Percentiles rank a stretch among this genome's conserved stretches.
Evolutionary conservation across 164 flowering plant species (phyloP).

Genomic region (Piper betle): DNA sequence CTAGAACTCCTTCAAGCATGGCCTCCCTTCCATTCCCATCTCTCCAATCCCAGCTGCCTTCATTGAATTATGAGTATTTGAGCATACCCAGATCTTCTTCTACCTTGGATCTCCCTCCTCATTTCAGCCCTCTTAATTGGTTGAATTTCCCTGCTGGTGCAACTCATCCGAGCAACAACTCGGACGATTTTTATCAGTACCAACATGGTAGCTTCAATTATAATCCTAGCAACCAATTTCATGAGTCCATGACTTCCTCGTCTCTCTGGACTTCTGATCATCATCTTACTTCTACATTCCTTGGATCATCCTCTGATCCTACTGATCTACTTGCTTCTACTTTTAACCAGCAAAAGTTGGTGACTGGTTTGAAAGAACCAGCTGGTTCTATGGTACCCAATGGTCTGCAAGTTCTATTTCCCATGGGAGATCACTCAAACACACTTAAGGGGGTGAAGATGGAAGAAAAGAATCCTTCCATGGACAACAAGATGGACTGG

Average conservation of each 20-base stretch:
- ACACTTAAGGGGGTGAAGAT: conserved; percentile 25
- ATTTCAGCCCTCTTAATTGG: conserved; percentile 28
- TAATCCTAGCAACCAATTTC: conserved; percentile 18
- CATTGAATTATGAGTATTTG: conserved; percentile 3
- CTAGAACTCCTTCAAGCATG: conserved; percentile 23
- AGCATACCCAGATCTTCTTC: conserved; percentile 7
- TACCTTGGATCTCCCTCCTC: conserved; percentile 25
- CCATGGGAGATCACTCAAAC: conserved; percentile 20
- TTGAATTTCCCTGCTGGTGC: conserved; percentile 35
- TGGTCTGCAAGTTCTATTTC: conserved; percentile 20
- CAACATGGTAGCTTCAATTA: conserved; percentile 5
- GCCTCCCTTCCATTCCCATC: conserved; percentile 20
- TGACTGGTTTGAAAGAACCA: conserved; percentile 13
- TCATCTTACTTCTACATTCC: too few relatives aligned
- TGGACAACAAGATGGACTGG: conserved; percentile 9
- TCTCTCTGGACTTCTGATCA: conserved; percentile 26
- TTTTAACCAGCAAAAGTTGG: conserved; percentile 18
- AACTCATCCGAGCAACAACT: conserved; percentile 7
- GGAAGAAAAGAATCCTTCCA: conserved; percentile 21
- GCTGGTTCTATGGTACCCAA: conserved; percentile 6
- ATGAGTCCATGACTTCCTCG: conserved; percentile 21
- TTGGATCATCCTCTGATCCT: conserved; percentile 32
- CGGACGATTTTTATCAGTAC: conserved; percentile 5
- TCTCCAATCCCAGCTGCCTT: conserved; percentile 13
- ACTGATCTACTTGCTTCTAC: conserved; percentile 25